These are phyloP conservation scores for Tuber melanosporum DNA, from an alignment of 495 filamentous ascomycete genomes.

Conservation along the genomic window DNA sequence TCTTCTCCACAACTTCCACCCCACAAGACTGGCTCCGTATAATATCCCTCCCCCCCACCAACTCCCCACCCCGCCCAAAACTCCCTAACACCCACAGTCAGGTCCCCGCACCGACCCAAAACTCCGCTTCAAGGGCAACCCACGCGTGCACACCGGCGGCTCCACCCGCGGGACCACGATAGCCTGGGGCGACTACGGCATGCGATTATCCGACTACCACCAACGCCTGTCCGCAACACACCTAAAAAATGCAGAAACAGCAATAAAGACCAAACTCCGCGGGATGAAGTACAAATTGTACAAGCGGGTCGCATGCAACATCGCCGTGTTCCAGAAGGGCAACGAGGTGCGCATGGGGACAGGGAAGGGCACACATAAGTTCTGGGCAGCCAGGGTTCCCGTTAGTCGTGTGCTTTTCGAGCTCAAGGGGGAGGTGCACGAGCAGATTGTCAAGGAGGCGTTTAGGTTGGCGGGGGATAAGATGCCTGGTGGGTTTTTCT, in stretches of 20 bases:
- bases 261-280: constrained; percentile 78
- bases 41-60: not conserved
- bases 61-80: not conserved
- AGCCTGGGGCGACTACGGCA: constrained; percentile 89
- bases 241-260: constrained; percentile 81
- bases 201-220: constrained; percentile 90
- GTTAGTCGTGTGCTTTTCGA: constrained; percentile 89
- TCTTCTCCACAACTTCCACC: constrained; percentile 26
- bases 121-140: constrained; percentile 88
- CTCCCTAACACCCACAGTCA: constrained; percentile 1
- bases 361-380: constrained; percentile 94
- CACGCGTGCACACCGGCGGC: constrained; percentile 82
- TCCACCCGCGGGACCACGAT: constrained; percentile 89
- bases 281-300: constrained; percentile 90
- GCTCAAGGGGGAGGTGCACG: constrained; percentile 83
- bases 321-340: constrained; percentile 89
- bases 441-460: constrained; percentile 88
- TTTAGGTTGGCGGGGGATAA: constrained; percentile 93
- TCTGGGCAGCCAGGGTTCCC: constrained; percentile 83
- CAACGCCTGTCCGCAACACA: constrained; percentile 80
- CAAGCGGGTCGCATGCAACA: constrained; percentile 80
- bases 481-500: constrained; percentile 66
- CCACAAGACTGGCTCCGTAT: constrained; percentile 38
- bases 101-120: constrained; percentile 38
- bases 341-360: constrained; percentile 99